Evolutionary conservation across 805 yeast species (phyloP).

Genomic region (Clavispora vitiphila): DNA sequence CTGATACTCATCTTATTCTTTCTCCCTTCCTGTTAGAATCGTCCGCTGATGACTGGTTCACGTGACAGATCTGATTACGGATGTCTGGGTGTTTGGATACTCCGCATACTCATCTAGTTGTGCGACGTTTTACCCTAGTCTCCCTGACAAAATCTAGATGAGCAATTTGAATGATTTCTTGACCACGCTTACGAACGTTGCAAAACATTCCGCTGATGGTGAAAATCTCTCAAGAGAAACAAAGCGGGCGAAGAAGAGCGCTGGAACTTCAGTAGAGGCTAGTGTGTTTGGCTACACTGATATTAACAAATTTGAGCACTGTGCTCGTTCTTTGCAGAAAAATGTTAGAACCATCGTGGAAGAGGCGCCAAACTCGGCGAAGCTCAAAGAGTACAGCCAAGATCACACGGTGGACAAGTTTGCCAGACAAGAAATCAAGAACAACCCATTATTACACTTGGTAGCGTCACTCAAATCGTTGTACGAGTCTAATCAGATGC

Average conservation of each 20-base stretch:
- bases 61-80: no score
- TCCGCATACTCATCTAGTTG: not conserved
- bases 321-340: conserved; percentile 41
- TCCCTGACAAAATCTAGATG: not conserved
- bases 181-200: not conserved
- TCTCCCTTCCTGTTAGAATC: no score
- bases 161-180: not conserved
- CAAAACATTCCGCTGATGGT: not conserved
- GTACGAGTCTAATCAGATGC: conserved; percentile 43
- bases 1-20: no score
- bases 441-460: conserved; percentile 51
- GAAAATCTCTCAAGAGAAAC: no score
- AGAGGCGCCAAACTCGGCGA: conserved; percentile 50
- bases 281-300: conserved; percentile 29
- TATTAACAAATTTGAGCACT: conserved; percentile 35
- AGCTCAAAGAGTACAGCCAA: conserved; percentile 31
- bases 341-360: conserved; percentile 31
- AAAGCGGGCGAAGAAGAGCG: not conserved
- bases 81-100: not conserved
- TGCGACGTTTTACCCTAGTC: not conserved
- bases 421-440: conserved; percentile 45
- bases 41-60: no score
- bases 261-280: not conserved
- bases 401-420: conserved; percentile 35
- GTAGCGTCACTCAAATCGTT: conserved; percentile 58